Base-by-base conservation (phyloP, 805 yeast species). In the Wickerhamomyces chambardii region DNA sequence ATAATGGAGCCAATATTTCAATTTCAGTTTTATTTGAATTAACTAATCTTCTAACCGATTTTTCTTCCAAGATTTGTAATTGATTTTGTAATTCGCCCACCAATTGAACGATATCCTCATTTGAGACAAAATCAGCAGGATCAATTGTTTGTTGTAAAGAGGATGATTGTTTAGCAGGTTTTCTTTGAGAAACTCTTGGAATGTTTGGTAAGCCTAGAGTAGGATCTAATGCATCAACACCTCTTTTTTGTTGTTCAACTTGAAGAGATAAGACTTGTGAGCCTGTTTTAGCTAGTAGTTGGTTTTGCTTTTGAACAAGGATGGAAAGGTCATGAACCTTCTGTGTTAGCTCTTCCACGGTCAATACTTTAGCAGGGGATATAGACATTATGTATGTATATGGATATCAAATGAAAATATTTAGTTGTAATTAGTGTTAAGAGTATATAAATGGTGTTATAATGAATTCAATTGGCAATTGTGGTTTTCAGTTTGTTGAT, bases 51-150 rank as follows among this genome's bases (percentile, higher is more conserved):
- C 83, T 68, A 30, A 84, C 70, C 15, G 82, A 72, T 45, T 95
- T 70, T 45, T 84, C 84, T 51, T 89, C 97, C 25, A 83, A 54
- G 17, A 70, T 63, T 35, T 84, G 89, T 49, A 89, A 66, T 58
- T 89, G 97, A 8, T 84, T 84, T 58, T 89, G 97, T 37, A 89
- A 61, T 56, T 89, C 97, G 10, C 84, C 85, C 12, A 87, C 97
- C 31, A 89, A 64, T 51, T 85, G 90, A 4, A 83, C 83, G 11
- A 89, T 61, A 51, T 90, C 97, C 38, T 84, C 94, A 45, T 84
- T 81, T 4, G 90, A 76, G 27, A 78, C 84, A 43, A 68, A 78
- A 42, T 80, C 85, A 4, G 69, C 53, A 1, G 74, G 52, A 39
- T 74, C 80, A 34, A 14, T 28, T 30, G 35, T 38, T 17, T 19